Conservation (phyloP, 2,329 filamentous ascomycete genomes). For the Botrytis cinerea region DNA sequence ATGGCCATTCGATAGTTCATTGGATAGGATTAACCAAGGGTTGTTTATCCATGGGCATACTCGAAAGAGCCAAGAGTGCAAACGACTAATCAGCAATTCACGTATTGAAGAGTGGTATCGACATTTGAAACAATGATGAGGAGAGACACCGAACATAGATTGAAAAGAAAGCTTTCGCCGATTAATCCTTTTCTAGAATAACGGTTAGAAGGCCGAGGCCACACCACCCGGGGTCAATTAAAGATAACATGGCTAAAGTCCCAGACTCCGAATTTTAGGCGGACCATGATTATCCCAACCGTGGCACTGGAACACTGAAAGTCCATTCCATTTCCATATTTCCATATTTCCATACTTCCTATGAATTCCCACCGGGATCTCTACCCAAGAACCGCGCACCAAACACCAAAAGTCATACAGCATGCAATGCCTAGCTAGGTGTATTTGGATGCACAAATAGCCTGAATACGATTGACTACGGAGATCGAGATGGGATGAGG, state of each 20-base stretch:
- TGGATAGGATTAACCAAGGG: neutral
- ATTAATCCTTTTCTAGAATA: slow-evolving; percentile 6
- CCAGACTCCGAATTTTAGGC: slow-evolving; percentile 2
- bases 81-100: neutral
- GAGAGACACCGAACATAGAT: neutral
- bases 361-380: neutral
- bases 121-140: neutral
- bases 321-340: neutral
- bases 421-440: neutral
- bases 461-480: neutral
- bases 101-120: neutral
- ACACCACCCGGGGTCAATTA: neutral
- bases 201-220: neutral
- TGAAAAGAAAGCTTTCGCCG: neutral
- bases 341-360: neutral
- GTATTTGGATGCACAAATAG: neutral
- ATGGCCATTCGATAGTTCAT: neutral
- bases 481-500: neutral
- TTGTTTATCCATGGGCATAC: too few relatives aligned
- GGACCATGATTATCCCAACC: slow-evolving; percentile 3
- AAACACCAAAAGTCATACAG: neutral
- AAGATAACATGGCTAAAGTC: neutral
- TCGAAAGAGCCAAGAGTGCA: neutral
- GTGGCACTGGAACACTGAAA: neutral
- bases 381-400: neutral